phyloP scores from a whole-genome alignment of 768 basidiomycete species.

The Tulasnella sp. region DNA sequence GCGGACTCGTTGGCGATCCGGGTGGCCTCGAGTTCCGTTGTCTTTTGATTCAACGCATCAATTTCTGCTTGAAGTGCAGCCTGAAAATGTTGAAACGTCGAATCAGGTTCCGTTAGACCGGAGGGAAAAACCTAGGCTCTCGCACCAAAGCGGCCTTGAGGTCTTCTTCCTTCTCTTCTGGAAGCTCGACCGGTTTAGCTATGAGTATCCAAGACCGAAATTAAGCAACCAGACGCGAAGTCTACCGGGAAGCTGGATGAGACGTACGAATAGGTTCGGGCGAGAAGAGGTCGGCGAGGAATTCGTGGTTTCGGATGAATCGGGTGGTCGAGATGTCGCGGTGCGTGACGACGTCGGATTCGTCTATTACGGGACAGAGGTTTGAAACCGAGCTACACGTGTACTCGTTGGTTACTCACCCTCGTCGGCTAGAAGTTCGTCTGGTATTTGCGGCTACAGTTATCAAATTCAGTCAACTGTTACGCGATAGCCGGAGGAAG shows the following conservation, averaged over 20 bases:
- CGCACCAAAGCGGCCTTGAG: not conserved
- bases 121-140: not conserved
- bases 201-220: not conserved
- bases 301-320: constrained; percentile 16
- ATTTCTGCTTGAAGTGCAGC: not conserved
- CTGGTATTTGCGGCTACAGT: not conserved
- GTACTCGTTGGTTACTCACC: not conserved
- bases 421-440: not conserved
- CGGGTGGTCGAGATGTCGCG: constrained; percentile 13
- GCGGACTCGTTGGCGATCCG: not conserved
- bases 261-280: constrained; percentile 14
- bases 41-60: not conserved
- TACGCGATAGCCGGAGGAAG: not conserved
- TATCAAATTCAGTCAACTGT: not conserved
- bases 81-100: not conserved
- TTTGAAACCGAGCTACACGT: not conserved
- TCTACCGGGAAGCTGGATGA: not conserved
- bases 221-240: not conserved
- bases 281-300: constrained; percentile 15
- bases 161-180: not conserved
- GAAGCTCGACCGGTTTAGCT: not conserved
- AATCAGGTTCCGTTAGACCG: not conserved
- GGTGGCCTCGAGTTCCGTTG: not conserved
- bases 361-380: not conserved
- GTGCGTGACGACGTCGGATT: constrained; percentile 10